Evolutionary conservation across 2,329 filamentous ascomycete species (phyloP).

Genomic region (Neofusicoccum laricinum): DNA sequence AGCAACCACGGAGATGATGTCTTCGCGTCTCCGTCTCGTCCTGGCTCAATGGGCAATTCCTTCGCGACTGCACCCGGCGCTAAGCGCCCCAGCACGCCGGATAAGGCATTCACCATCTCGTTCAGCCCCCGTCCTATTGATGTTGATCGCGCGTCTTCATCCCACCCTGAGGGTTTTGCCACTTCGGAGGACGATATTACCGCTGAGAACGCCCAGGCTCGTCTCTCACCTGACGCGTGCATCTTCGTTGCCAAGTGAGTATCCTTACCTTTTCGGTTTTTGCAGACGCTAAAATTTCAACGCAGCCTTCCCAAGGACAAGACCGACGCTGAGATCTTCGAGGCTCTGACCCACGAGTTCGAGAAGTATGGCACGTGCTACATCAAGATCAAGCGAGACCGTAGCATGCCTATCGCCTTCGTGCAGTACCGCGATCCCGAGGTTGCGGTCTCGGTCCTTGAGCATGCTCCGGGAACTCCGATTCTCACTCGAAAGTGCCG

Average conservation of each 20-base stretch:
- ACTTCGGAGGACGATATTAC: not conserved
- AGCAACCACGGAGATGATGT: not conserved
- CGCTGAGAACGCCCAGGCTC: slow-evolving; percentile 7
- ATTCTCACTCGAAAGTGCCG: slow-evolving; percentile 3
- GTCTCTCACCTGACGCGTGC: not conserved
- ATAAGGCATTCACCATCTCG: not conserved
- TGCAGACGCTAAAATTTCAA: not conserved
- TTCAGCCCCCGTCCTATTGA: not conserved
- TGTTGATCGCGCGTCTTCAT: not conserved
- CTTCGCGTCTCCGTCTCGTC: not conserved
- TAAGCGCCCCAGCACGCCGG: too few relatives aligned
- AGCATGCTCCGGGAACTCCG: not conserved
- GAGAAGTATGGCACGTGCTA: not conserved
- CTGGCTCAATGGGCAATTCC: too few relatives aligned
- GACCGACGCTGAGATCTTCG: not conserved
- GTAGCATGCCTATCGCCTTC: slow-evolving; percentile 10
- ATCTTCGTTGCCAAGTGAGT: slow-evolving; percentile 16
- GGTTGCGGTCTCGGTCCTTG: not conserved
- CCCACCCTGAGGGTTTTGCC: not conserved
- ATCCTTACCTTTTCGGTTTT: not conserved
- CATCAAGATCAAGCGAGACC: slow-evolving; percentile 11
- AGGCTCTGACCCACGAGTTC: not conserved
- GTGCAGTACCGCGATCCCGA: not conserved
- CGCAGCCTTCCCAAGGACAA: not conserved
- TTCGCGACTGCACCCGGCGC: too few relatives aligned